Evolutionary conservation across 495 filamentous ascomycete species (phyloP).

Genomic region (Neurospora sp.): DNA sequence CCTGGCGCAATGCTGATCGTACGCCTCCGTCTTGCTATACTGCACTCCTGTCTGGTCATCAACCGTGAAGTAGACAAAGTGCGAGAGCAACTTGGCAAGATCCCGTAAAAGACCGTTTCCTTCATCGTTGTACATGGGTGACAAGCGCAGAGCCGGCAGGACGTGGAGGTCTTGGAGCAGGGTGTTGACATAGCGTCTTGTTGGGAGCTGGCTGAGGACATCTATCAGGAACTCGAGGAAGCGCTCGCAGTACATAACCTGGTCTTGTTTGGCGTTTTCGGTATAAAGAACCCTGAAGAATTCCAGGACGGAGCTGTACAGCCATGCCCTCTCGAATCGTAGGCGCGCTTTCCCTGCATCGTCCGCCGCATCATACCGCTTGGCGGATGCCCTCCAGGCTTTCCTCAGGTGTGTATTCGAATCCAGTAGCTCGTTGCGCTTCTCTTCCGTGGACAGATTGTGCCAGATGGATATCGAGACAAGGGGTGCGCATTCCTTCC

Average conservation of each 20-base stretch:
- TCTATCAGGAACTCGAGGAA: slow-evolving; percentile 88
- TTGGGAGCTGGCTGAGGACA: slow-evolving; percentile 86
- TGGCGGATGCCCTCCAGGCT: slow-evolving; percentile 79
- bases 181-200: slow-evolving; percentile 85
- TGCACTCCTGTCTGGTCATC: slow-evolving; percentile 84
- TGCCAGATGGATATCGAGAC: slow-evolving; percentile 96
- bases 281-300: slow-evolving; percentile 68
- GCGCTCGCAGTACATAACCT: slow-evolving; percentile 78
- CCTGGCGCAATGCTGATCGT: slow-evolving; percentile 64
- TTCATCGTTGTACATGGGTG: slow-evolving; percentile 62
- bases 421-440: slow-evolving; percentile 57
- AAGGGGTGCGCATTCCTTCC: slow-evolving; percentile 91
- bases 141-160: slow-evolving; percentile 70
- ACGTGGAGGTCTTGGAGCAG: slow-evolving; percentile 85
- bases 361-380: slow-evolving; percentile 81
- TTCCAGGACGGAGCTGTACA: slow-evolving; percentile 76
- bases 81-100: slow-evolving; percentile 63
- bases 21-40: slow-evolving; percentile 58
- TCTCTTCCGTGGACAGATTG: slow-evolving; percentile 63
- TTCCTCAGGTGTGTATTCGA: slow-evolving; percentile 65
- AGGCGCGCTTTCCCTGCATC: slow-evolving; percentile 66
- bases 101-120: slow-evolving; percentile 76
- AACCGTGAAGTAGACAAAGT: slow-evolving; percentile 81
- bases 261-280: slow-evolving; percentile 40
- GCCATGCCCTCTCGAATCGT: slow-evolving; percentile 88